Evolutionary conservation across 208 protist genomes (phyloP), one percentile per base, ranked within the genome.

Genomic region (Wallacemonas sp.): DNA sequence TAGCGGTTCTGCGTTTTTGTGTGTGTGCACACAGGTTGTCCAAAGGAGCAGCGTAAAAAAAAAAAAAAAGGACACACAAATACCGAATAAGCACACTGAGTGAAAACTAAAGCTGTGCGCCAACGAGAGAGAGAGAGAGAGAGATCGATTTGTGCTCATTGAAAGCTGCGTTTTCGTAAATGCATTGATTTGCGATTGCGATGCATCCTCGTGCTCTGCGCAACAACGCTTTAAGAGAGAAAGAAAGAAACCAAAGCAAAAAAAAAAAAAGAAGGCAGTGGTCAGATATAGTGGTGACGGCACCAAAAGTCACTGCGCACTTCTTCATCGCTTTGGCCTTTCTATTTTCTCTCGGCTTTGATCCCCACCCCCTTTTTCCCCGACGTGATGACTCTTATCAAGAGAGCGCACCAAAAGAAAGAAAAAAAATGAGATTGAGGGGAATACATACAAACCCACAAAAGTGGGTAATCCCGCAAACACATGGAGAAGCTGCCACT

Each of bases 1-100:
- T 21, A 49, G n/a, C 26, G 14, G 39, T 71, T 56, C 53, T 62
- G 44, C 38, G 22, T 72, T 59, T 30, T 58, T 61, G 51, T 5
- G 42, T n/a, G 22, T 22, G 3, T 46, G 42, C 9, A 41, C 36
- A 41, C 36, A 41, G 36, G 36, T 41, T 41, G 36, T n/a, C n/a
- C n/a, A n/a, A 41, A 41, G 14, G 14, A 41, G 6, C 36, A 41
- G 9, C 42, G 17, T 17, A 44, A 27, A 62, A 47, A 62, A 53
- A 30, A 31, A 62, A 56, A 36, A 67, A 22, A 51, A 68, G 58
- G 21, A 46, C 4, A 66, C 41, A 58, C 9, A 14, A 54, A 54
- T 30, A n/a, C n/a, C n/a, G n/a, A n/a, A n/a, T n/a, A n/a, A n/a
- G n/a, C n/a, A n/a, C n/a, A 49, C 17, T 27, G 5, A 21, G 17